These are phyloP conservation scores for Aegilops umbellulata DNA, from an alignment of 176 grass and related monocot genomes.

Conservation along the genomic window DNA sequence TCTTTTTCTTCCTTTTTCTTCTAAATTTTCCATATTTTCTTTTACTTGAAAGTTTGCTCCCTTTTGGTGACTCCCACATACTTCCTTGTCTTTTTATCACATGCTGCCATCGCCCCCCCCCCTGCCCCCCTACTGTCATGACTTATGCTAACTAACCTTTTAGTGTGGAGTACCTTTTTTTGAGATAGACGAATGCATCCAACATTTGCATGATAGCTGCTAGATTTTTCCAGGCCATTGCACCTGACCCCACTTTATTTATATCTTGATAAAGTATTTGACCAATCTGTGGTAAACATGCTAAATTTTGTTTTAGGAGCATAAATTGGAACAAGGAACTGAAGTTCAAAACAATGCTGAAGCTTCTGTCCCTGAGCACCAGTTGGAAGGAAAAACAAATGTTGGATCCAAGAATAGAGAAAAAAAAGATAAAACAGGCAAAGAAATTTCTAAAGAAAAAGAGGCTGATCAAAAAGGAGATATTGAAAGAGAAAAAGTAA, in stretches of 20 bases:
- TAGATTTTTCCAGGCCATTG: not conserved
- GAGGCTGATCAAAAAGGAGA: conserved; percentile 43
- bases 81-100: not conserved
- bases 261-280: not conserved
- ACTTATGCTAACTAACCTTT: not conserved
- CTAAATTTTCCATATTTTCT: not conserved
- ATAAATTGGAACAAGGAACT: conserved; percentile 29
- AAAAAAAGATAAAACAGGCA: conserved; percentile 46
- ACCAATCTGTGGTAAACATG: not conserved
- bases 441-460: conserved; percentile 51
- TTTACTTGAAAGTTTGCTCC: not conserved
- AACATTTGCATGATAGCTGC: not conserved
- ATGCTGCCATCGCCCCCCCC: not conserved
- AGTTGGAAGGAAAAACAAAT: conserved; percentile 37
- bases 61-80: not conserved
- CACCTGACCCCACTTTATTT: not conserved
- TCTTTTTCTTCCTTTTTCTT: not conserved
- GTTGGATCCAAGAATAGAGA: conserved; percentile 46
- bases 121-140: not conserved
- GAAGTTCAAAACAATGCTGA: conserved; percentile 41
- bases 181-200: not conserved
- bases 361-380: conserved; percentile 33
- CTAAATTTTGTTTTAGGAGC: conserved; percentile 41
- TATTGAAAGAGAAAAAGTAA: conserved; percentile 44
- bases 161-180: not conserved